Evolutionary conservation across 2,329 filamentous ascomycete species (phyloP), one percentile per base, ranked within the genome.

Genomic region (Fusarium pilosicola): DNA sequence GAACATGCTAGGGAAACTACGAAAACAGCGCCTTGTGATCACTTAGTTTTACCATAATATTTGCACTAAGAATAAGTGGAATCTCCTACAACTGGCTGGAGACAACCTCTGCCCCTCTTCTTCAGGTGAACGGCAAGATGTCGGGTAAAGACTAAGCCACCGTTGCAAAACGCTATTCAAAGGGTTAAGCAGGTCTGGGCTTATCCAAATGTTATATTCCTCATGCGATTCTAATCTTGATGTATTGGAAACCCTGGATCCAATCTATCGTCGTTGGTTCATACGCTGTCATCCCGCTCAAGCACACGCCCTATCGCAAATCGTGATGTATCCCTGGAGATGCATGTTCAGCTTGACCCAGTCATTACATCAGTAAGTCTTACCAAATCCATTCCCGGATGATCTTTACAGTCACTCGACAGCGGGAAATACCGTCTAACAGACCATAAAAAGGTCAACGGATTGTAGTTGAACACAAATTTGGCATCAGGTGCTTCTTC

Each of bases 401-500:
- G 36, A 1, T 46, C 38, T 32, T 52, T 69, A 3, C 66, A 69
- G 9, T 63, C 36, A 3, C 44, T 68, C 0, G 56, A 56, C 1
- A 69, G 3, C 0, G 66, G 56, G 2, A 68, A 68, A 5, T 69
- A 69, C 6, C 66, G 11, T 10, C 62, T 63, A 1, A 68, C 64
- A 9, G 66, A 69, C 66, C 66, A 68, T 0, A 69, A 5, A 17
- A 69, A 69, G 0, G 49, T 56, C 6, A 68, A 26, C 0, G 66
- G 66, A 9, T 68, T 69, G 8, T 69, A 69, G 12, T 68, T 69
- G 17, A 69, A 69, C 1, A 69, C 64, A 6, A 45, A 56, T 14
- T 63, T 69, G 0, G 66, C 49, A 62, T 63, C 38, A 0, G 64
- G 42, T 0, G 66, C 66, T 32, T 56, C 64, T 6, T 68, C n/a